Base-by-base conservation (phyloP, 2,329 filamentous ascomycete genomes). In the Dendryphion nanum region DNA sequence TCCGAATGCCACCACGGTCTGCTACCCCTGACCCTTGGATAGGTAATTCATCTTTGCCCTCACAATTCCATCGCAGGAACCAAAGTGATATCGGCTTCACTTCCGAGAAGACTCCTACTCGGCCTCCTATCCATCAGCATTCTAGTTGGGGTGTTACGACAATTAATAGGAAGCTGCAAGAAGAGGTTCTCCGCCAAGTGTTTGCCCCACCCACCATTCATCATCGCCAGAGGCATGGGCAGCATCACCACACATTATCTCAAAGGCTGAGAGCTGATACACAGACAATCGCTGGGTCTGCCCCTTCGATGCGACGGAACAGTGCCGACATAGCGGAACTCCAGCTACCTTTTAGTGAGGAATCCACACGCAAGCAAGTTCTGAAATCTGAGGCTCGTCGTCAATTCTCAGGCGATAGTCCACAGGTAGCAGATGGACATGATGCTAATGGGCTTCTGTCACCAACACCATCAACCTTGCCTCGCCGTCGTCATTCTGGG, bases 121-220 rank as follows among this genome's bases (percentile, higher is more conserved):
- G 72, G 28, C 70, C 71, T 18, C 50, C 71, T 18, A 67, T 74
- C 31, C 74, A 71, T 35, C 71, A 74, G 33, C 69, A 72, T 21
- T 68, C 71, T 33, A 82, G 77, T 44, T 96, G 91, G 90, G 90
- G 91, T 6, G 89, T 89, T 13, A 96, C 90, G 0, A 90, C 85
- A 16, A 86, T 96, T 41, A 97, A 97, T 61, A 85, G 86, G 53
- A 82, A 84, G 42, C 69, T 97, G 26, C 84, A 90, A 42, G 91
- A 95, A 60, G 88, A 95, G 63, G 89, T 96, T 1, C 85, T 96
- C 57, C 87, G 89, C 26, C 90, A 96, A 60, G 91, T 91, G 0
- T 96, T 96, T 57, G 73, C 89, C 30, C 88, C 89, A 42, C 85
- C 89, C 37, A 82, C 86, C 0, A 86, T 95, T 43, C 83, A 87